Base-by-base conservation (phyloP, 169 alveolate genomes). In the Miamiensis avidus region DNA sequence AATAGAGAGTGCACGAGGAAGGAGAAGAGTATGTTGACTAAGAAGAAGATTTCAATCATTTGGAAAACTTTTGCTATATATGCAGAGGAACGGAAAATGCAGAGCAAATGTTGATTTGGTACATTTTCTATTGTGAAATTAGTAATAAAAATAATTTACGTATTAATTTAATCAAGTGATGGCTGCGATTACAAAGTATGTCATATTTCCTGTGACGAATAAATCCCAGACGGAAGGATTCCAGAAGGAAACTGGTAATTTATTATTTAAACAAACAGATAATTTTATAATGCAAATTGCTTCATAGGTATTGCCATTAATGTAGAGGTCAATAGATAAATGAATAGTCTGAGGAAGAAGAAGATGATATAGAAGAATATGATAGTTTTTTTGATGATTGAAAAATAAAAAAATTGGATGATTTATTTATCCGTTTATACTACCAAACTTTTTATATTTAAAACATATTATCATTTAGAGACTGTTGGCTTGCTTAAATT, bases 171-270 rank as follows among this genome's bases (percentile, higher is more conserved):
- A 49, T 49, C 20, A 73, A 25, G 84, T 64, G 84, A 79, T 29
- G 65, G 64, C 16, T 79, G 84, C 30, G 75, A 34, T 0, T 79
- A 49, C 29, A n/a, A 72, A n/a, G 64, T 79, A 28, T 79, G 84
- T 25, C 84, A 79, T 29, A 64, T 74, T 25, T 49, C 34, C 64
- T 79, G 84, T 65, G 84, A 79, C 64, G 84, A 79, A 49, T 75
- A 79, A 29, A 20, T 79, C 27, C n/a, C 30, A 0, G 84, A 79
- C 30, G 84, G 65, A 28, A 34, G 65, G 31, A 72, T 79, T 25
- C 84, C 84, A 49, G 20, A 34, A 79, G 74, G 65, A 29, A 74
- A 79, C 31, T 79, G 84, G 84, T 79, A 49, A 49, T 11, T 49
- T 11, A 11, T 49, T 49, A 11, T 11, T 49, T 11, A 49, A 11